Evolutionary conservation across 2,329 filamentous ascomycete genomes (phyloP), one percentile per base, ranked within the genome.

Genomic region (Botryosphaeria dothidea): DNA sequence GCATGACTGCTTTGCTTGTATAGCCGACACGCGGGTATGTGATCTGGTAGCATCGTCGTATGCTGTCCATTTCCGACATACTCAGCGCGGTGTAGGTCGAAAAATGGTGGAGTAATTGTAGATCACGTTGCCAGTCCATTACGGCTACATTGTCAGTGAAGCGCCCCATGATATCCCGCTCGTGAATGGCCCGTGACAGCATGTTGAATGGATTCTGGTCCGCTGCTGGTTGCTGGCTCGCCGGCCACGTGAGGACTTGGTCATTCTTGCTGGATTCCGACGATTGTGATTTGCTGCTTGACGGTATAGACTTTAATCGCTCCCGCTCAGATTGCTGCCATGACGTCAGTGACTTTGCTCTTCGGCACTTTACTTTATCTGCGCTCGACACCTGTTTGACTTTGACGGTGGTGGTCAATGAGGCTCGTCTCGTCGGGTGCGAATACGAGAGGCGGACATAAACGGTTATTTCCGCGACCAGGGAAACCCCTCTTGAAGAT

Each of bases 161-260:
- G 51, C 67, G 19, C 65, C 68, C 15, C 65, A 67, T 45, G 43
- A 69, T 31, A 57, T 72, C 15, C 66, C 63, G 54, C 46, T 65
- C 63, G 34, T 34, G 58, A 25, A 65, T 65, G 25, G 54, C 56
- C n/a, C 38, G 45, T n/a, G 63, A 65, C 13, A 65, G 45, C 63
- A 65, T 65, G 56, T 60, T 57, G 46, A 65, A 65, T 11, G 63
- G 63, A 52, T 65, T 65, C 34, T 65, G 63, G 27, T 65, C 52
- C 45, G 34, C 13, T 17, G 54, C 34, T n/a, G 43, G 19, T 25
- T 31, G 43, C 19, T 41, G 31, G 51, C 51, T 46, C 27, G 49
- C 25, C 2, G 56, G 56, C 58, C 58, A 62, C 13, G 11, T 51
- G 43, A 51, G 31, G 3, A 41, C 21, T 19, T 43, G 45, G 15